Evolutionary conservation across 257 asterid species (phyloP), one percentile per base, ranked within the genome.

Genomic region (Euphrasia confusa): DNA sequence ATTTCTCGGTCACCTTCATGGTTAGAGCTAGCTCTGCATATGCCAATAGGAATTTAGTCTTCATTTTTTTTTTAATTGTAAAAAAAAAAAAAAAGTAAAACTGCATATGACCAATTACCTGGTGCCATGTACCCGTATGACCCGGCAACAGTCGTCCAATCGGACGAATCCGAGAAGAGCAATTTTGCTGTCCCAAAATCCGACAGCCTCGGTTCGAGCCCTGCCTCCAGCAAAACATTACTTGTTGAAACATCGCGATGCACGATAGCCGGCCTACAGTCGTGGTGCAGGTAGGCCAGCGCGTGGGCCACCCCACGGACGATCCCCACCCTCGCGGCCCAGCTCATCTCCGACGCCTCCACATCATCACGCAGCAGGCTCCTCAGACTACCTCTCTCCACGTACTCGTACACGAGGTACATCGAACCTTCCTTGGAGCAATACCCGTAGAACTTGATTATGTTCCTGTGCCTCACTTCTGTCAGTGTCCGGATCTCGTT

Each of bases 51-150:
- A 42, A 10, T 2, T 42, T 9, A 42, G 10, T 40, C 32, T 30
- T 30, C 33, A 30, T 21, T 21, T 21, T 21, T 21, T 21, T 21
- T 21, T 21, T 21, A 21, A 21, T 21, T 21, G 24, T 21, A 21
- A 21, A 21, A 21, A 21, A 21, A 21, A 0, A 21, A 0, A 21
- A 0, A 21, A n/a, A n/a, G n/a, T 21, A 21, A 21, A 21, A 21
- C 24, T 21, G 24, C 24, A 21, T 21, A 21, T 21, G 1, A 21
- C 24, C 24, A 21, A 18, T 24, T 81, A 91, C 96, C 97, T 81
- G 99, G 99, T 66, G 99, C 99, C 97, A 92, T 92, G 73, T 89
- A 92, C 62, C 99, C 99, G 62, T 92, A 92, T 17, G 97, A 86
- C 61, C 99, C 99, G 9, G 93, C 97, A 15, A 82, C 80, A 32